phyloP scores from a whole-genome alignment of 2,329 filamentous ascomycete genomes.

The Aspergillus intermedius region DNA sequence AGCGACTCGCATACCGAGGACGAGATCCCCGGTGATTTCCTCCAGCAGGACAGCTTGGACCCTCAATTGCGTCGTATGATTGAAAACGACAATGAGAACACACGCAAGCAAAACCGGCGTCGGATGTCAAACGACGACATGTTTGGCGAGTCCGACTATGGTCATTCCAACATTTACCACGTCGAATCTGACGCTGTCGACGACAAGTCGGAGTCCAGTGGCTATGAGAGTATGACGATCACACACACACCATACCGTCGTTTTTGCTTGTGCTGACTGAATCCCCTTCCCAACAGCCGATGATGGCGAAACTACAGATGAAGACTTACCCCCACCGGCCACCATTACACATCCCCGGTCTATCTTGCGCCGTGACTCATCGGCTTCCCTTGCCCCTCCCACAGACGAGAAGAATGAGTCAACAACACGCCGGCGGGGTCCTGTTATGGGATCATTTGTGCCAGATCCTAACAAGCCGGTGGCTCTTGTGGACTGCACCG shows the following conservation, averaged over 20 bases:
- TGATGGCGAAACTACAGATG: constrained; percentile 56
- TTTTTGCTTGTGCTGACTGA: constrained; percentile 39
- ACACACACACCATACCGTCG: constrained; percentile 17
- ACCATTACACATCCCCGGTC: constrained; percentile 44
- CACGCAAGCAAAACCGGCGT: constrained; percentile 19
- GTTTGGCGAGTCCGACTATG: constrained; percentile 34
- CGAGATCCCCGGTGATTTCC: constrained; percentile 71
- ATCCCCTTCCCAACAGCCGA: constrained; percentile 39
- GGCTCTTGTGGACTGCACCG: constrained; percentile 42
- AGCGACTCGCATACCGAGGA: constrained; percentile 47
- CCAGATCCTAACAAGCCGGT: constrained; percentile 44
- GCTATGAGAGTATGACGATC: constrained; percentile 52
- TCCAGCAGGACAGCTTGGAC: constrained; percentile 67
- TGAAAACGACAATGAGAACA: constrained; percentile 53
- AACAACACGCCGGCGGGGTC: constrained; percentile 37
- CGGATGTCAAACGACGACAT: constrained; percentile 29
- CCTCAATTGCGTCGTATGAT: constrained; percentile 67
- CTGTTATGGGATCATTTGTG: constrained; percentile 43
- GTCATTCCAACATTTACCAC: constrained; percentile 37
- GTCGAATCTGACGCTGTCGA: constrained; percentile 41
- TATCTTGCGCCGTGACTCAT: constrained; percentile 46
- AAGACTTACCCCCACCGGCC: constrained; percentile 46
- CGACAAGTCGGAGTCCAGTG: constrained; percentile 40
- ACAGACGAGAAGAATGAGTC: constrained; percentile 30
- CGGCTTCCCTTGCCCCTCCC: constrained; percentile 39